Conservation (phyloP, 345 rosid genomes). For the Citropsis articulata region DNA sequence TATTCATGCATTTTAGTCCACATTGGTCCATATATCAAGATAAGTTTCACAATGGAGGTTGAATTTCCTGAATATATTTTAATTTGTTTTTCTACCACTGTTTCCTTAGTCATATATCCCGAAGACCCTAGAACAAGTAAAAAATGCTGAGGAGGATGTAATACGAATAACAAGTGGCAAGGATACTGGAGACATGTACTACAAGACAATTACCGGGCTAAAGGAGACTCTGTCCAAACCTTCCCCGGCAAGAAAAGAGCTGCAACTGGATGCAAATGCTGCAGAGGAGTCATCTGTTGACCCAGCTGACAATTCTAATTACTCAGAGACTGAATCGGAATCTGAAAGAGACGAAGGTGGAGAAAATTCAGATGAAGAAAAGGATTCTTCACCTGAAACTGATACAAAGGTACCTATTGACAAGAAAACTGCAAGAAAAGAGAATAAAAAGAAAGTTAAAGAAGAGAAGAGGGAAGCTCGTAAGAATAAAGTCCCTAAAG, state of each 20-base stretch:
- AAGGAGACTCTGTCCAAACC: constrained; percentile 57
- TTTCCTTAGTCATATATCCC: constrained; percentile 71
- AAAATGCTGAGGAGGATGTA: constrained; percentile 75
- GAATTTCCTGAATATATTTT: background rate
- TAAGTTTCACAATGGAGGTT: background rate
- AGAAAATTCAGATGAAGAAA: constrained; percentile 39
- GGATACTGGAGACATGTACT: constrained; percentile 72
- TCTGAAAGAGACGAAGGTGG: constrained; percentile 36
- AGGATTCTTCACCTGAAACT: constrained; percentile 16
- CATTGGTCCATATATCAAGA: background rate
- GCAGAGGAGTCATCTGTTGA: constrained; percentile 17
- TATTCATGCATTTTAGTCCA: background rate
- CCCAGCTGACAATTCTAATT: constrained; percentile 2
- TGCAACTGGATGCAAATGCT: constrained; percentile 19
- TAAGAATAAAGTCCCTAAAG: constrained; percentile 83
- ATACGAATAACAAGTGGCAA: constrained; percentile 66
- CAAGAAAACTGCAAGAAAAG: constrained; percentile 86
- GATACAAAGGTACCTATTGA: constrained; percentile 36
- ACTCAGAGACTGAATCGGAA: constrained; percentile 19
- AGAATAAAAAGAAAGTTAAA: constrained; percentile 91
- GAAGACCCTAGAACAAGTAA: constrained; percentile 73
- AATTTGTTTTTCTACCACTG: constrained; percentile 3
- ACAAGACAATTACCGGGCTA: constrained; percentile 81
- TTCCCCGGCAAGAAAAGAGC: constrained; percentile 12
- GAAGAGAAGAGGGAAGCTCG: constrained; percentile 92